phyloP scores from a whole-genome alignment of 2,329 filamentous ascomycete species.

The Malbranchea zuffiana region DNA sequence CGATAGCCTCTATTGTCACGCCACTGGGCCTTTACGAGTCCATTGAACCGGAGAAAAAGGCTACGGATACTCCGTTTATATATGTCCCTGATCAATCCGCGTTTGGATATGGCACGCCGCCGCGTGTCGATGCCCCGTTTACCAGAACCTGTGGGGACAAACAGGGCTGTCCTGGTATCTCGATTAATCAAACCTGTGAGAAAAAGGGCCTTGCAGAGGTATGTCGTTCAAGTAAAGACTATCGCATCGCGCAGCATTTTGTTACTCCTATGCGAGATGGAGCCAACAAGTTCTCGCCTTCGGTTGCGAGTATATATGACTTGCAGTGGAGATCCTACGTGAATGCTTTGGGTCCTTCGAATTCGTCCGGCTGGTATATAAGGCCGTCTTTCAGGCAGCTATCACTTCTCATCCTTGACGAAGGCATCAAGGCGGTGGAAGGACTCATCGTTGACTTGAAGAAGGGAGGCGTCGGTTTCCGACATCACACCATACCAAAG shows the following conservation, averaged over 20 bases:
- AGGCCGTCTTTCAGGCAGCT: conserved; percentile 24
- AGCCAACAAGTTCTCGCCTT: conserved; percentile 16
- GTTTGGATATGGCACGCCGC: conserved; percentile 31
- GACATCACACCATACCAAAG: conserved; percentile 35
- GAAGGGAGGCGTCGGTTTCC: conserved; percentile 35
- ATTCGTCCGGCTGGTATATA: conserved; percentile 23
- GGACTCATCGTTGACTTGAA: conserved; percentile 36
- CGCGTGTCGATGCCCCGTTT: conserved; percentile 23
- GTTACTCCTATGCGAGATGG: conserved; percentile 32
- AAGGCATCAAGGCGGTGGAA: conserved; percentile 29
- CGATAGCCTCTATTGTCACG: conserved; percentile 36
- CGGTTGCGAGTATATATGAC: conserved; percentile 36
- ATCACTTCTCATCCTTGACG: conserved; percentile 24
- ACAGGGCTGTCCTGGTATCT: conserved; percentile 19
- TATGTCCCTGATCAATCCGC: conserved; percentile 31
- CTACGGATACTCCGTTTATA: conserved; percentile 21
- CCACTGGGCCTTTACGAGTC: conserved; percentile 37
- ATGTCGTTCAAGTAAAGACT: conserved; percentile 18
- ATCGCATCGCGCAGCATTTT: no score
- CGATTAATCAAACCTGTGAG: conserved; percentile 6
- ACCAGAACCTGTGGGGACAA: conserved; percentile 23
- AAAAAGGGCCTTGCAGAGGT: conserved; percentile 8
- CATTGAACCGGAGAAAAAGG: conserved; percentile 18
- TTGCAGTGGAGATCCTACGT: conserved; percentile 28
- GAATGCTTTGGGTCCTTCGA: conserved; percentile 13